Conservation (phyloP, 108 stramenopile genomes). For the Schizochytrium sp. region DNA sequence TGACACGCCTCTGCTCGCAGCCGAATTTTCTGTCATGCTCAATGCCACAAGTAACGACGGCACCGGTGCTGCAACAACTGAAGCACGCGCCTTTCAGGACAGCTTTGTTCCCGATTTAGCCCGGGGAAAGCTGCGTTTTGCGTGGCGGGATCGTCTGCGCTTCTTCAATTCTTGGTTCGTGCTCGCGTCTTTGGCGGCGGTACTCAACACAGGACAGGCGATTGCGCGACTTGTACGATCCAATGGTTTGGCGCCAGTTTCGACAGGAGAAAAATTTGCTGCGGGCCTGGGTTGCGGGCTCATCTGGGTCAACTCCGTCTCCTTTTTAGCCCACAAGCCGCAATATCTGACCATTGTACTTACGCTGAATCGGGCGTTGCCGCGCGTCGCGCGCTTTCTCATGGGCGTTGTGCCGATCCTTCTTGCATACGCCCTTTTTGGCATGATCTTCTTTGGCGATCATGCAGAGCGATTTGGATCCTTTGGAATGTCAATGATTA, state of each 20-base stretch:
- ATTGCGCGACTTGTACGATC: background rate
- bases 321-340: background rate
- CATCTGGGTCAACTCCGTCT: background rate
- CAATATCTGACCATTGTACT: background rate
- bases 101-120: background rate
- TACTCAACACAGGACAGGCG: background rate
- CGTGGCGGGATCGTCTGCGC: background rate
- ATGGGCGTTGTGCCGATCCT: background rate
- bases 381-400: background rate
- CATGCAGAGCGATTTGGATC: background rate
- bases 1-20: background rate
- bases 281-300: background rate
- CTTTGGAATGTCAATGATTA: background rate
- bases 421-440: background rate
- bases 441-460: slow-evolving; percentile 11
- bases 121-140: background rate
- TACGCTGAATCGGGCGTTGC: background rate
- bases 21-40: background rate
- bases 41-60: background rate
- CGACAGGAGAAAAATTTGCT: background rate
- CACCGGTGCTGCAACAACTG: too few relatives aligned
- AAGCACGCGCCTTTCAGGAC: too few relatives aligned
- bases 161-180: background rate
- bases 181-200: background rate
- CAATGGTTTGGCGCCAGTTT: background rate